Percentiles rank a stretch among this genome's conserved stretches.
These are phyloP conservation scores for Vickermania spadyakhi DNA, from an alignment of 208 protist genomes.

Conservation along the genomic window DNA sequence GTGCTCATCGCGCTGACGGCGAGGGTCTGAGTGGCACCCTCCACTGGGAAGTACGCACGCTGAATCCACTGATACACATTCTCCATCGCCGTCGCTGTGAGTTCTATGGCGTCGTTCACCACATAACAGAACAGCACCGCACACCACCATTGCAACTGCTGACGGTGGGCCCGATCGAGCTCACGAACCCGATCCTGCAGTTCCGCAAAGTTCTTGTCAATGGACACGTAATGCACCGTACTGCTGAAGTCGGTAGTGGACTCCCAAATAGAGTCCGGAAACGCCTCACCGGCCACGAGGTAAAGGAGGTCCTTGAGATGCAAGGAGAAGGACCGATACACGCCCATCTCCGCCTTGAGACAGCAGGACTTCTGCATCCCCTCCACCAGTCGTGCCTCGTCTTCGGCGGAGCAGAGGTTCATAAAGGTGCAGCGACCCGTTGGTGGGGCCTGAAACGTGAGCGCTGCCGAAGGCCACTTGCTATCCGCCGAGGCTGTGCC, in stretches of 20 bases:
- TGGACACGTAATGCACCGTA: constrained; percentile 36
- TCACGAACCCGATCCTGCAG: constrained; percentile 14
- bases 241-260: constrained; percentile 14
- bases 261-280: constrained; percentile 27
- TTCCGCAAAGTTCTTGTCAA: constrained; percentile 43
- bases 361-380: constrained; percentile 5
- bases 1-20: constrained; percentile 11
- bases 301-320: constrained; percentile 26
- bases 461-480: neutral
- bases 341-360: constrained; percentile 29
- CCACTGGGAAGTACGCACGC: neutral
- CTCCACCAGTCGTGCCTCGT: neutral
- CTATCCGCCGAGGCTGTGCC: neutral
- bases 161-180: constrained; percentile 1
- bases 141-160: constrained; percentile 3
- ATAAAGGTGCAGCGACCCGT: neutral
- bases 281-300: constrained; percentile 29
- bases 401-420: neutral
- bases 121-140: constrained; percentile 16
- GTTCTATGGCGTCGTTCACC: constrained; percentile 14
- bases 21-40: neutral
- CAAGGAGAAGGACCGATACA: constrained; percentile 30
- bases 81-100: constrained; percentile 18
- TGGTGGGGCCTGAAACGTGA: neutral
- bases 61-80: constrained; percentile 4